Conservation (phyloP, 371 early-diverging fungal species). For the Apophysomyces trapeziformis region DNA sequence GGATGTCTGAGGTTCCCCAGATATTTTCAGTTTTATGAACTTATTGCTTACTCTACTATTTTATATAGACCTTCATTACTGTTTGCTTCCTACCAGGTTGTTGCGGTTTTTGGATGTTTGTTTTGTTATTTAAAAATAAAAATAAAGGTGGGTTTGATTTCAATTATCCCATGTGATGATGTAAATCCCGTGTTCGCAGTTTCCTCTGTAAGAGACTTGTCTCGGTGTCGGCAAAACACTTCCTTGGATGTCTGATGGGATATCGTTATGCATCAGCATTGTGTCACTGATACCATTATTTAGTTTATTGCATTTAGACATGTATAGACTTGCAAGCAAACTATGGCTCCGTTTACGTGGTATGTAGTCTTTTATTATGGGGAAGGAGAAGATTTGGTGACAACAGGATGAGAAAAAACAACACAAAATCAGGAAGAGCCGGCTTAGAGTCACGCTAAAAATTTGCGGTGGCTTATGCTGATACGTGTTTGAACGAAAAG, state of each 20-base stretch:
- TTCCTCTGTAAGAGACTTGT: slow-evolving; percentile 30
- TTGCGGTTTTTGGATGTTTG: slow-evolving; percentile 30
- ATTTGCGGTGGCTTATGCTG: slow-evolving; percentile 22
- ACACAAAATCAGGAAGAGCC: slow-evolving; percentile 31
- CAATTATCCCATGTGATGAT: slow-evolving; percentile 24
- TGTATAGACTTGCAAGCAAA: slow-evolving; percentile 18
- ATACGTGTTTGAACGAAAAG: slow-evolving; percentile 15
- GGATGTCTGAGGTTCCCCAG: slow-evolving; percentile 33
- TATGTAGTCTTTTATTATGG: slow-evolving; percentile 30
- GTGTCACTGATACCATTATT: neutral
- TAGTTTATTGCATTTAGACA: slow-evolving; percentile 10
- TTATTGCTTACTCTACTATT: neutral
- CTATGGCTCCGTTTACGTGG: neutral
- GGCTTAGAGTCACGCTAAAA: slow-evolving; percentile 25
- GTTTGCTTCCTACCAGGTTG: slow-evolving; percentile 7
- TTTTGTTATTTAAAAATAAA: slow-evolving; percentile 21
- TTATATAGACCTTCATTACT: slow-evolving; percentile 17
- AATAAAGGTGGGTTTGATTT: slow-evolving; percentile 9
- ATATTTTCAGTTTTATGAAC: slow-evolving; percentile 1
- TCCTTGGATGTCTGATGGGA: slow-evolving; percentile 41
- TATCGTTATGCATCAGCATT: neutral
- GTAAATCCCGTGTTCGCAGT: slow-evolving; percentile 41
- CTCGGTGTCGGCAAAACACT: slow-evolving; percentile 29
- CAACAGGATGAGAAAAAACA: slow-evolving; percentile 20
- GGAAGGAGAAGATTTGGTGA: slow-evolving; percentile 28